Evolutionary conservation across 2,329 filamentous ascomycete species (phyloP).

Genomic region (Penicillium sp.): DNA sequence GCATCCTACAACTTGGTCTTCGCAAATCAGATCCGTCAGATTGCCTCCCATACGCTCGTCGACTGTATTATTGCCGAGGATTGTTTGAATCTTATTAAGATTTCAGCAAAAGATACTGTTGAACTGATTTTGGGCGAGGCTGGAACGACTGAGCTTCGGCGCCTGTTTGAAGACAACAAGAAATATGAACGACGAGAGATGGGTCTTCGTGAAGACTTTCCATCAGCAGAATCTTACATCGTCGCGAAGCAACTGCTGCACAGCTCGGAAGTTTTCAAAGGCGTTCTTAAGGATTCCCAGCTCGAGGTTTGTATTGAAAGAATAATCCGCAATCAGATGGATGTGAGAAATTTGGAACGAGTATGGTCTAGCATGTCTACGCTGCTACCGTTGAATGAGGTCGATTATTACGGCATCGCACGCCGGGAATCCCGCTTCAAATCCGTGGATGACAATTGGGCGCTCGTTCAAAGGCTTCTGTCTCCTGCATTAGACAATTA

Average conservation of each 20-base stretch:
- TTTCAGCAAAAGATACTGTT: conserved; percentile 38
- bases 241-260: conserved; percentile 46
- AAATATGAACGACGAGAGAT: conserved; percentile 42
- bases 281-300: conserved; percentile 47
- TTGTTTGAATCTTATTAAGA: conserved; percentile 32
- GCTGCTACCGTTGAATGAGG: conserved; percentile 53
- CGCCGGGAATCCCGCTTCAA: conserved; percentile 42
- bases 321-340: conserved; percentile 25
- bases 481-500: conserved; percentile 50
- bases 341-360: conserved; percentile 36
- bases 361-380: conserved; percentile 50
- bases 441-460: conserved; percentile 51
- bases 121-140: conserved; percentile 30
- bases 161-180: conserved; percentile 48
- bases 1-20: conserved; percentile 37
- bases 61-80: conserved; percentile 22
- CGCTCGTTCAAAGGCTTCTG: conserved; percentile 46
- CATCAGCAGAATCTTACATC: conserved; percentile 48
- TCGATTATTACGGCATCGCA: conserved; percentile 52
- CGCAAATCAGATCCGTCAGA: conserved; percentile 39
- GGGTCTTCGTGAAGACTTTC: conserved; percentile 48
- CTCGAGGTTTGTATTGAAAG: conserved; percentile 27
- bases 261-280: conserved; percentile 26
- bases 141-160: conserved; percentile 39
- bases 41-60: conserved; percentile 36